A percentile compares a stretch with the other conserved stretches of the same genome.
Evolutionary conservation across 2,329 filamentous ascomycete species (phyloP).

Genomic region (Clarireedia sp.): DNA sequence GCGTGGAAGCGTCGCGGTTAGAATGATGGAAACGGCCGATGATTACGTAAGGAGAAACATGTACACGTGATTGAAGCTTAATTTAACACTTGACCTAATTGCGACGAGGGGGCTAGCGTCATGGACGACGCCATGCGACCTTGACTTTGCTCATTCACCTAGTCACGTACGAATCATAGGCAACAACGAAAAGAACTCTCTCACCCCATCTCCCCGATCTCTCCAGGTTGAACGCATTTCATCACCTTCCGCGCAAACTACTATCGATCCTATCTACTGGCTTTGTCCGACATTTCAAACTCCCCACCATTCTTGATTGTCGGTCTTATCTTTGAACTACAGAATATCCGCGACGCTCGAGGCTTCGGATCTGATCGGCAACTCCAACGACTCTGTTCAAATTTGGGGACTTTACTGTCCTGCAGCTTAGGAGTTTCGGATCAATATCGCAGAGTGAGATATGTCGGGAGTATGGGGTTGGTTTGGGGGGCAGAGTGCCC

Average conservation of each 20-base stretch:
- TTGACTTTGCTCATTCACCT: conserved; percentile 5
- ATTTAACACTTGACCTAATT: not conserved
- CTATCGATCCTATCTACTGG: not conserved
- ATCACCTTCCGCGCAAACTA: not conserved
- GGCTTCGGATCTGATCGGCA: not conserved
- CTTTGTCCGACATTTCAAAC: conserved; percentile 12
- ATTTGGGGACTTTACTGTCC: conserved; percentile 7
- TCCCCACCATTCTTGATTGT: conserved; percentile 21
- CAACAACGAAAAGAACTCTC: conserved; percentile 13
- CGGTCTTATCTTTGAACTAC: not conserved
- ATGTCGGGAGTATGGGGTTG: conserved; percentile 74
- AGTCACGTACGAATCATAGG: conserved; percentile 14
- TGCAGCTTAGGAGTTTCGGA: conserved; percentile 8
- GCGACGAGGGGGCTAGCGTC: conserved; percentile 11
- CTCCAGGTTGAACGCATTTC: not conserved
- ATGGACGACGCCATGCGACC: conserved; percentile 11
- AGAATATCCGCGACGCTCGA: conserved; percentile 3
- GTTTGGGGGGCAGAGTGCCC: conserved; percentile 77
- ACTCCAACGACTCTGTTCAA: not conserved
- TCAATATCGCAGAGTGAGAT: conserved; percentile 24
- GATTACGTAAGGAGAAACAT: not conserved
- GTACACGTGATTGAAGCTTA: not conserved
- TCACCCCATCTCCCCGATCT: too few relatives aligned
- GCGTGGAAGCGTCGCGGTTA: too few relatives aligned
- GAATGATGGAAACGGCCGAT: too few relatives aligned